Conservation (phyloP, 306 rosid species). For the Comarum palustre region DNA sequence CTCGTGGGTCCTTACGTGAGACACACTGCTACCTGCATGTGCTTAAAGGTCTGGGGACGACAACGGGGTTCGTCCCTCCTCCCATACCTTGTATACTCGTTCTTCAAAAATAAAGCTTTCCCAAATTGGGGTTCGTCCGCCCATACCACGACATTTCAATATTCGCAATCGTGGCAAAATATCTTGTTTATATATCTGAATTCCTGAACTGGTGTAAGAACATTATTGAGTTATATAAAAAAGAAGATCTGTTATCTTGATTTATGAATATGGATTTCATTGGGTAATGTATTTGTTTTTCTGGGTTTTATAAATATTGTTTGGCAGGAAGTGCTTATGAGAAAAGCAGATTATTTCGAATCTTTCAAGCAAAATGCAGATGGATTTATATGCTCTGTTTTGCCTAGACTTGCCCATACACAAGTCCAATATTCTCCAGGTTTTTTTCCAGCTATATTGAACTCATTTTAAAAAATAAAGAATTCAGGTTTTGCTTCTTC, state of each 20-base stretch:
- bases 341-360: conserved; percentile 73
- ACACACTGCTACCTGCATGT: conserved; percentile 55
- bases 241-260: conserved; percentile 7
- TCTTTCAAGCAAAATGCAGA: conserved; percentile 88
- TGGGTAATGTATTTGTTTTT: conserved; percentile 13
- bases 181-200: not conserved
- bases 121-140: no score
- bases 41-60: conserved; percentile 35
- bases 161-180: conserved; percentile 4
- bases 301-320: not conserved
- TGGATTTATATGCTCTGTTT: conserved; percentile 73
- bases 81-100: conserved; percentile 23
- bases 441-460: not conserved
- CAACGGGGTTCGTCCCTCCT: conserved; percentile 14
- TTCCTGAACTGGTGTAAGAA: not conserved
- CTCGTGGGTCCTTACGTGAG: conserved; percentile 44
- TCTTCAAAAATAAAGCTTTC: conserved; percentile 26
- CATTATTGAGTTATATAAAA: not conserved
- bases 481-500: not conserved
- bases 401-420: conserved; percentile 89
- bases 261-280: conserved; percentile 10
- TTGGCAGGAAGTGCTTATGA: conserved; percentile 85
- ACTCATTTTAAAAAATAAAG: no score
- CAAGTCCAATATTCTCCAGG: conserved; percentile 97
- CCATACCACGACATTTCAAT: conserved; percentile 14